These are phyloP conservation scores for Monilinia fructigena DNA, from an alignment of 2,329 filamentous ascomycete species.

Conservation along the genomic window DNA sequence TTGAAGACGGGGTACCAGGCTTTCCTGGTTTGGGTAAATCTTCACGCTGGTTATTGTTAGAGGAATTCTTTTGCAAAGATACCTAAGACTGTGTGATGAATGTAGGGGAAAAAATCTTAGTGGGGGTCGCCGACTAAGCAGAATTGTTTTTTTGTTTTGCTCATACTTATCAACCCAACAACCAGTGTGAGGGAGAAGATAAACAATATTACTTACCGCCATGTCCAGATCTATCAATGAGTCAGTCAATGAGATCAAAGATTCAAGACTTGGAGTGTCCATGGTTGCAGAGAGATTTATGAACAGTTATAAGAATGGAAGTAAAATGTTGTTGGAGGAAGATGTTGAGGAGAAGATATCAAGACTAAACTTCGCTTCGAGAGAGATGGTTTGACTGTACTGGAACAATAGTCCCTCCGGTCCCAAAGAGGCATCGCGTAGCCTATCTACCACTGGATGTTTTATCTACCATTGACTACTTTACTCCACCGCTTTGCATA, in stretches of 20 bases:
- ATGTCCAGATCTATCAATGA: conserved; percentile 3
- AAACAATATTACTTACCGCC: conserved; percentile 10
- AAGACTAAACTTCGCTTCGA: conserved; percentile 8
- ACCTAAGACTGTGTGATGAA: neutral
- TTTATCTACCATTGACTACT: too few relatives aligned
- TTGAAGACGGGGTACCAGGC: neutral
- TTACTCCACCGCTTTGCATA: neutral
- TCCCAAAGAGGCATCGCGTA: neutral
- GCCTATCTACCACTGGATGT: neutral
- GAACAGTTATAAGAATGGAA: neutral
- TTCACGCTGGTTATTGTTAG: neutral
- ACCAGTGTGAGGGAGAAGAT: neutral
- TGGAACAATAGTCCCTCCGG: conserved; percentile 1
- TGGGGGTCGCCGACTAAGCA: conserved; percentile 8
- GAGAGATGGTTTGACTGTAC: neutral
- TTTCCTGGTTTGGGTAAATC: neutral
- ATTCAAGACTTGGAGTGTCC: neutral
- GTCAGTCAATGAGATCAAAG: neutral
- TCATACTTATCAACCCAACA: neutral
- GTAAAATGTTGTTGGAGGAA: neutral
- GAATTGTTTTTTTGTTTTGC: neutral
- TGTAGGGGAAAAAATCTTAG: neutral
- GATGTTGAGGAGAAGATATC: neutral
- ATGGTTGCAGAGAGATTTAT: neutral
- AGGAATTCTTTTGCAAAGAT: neutral